A percentile compares a stretch with the other conserved stretches of the same genome.
phyloP scores from a whole-genome alignment of 2,329 filamentous ascomycete species.

The Ophiosphaerella narmari region DNA sequence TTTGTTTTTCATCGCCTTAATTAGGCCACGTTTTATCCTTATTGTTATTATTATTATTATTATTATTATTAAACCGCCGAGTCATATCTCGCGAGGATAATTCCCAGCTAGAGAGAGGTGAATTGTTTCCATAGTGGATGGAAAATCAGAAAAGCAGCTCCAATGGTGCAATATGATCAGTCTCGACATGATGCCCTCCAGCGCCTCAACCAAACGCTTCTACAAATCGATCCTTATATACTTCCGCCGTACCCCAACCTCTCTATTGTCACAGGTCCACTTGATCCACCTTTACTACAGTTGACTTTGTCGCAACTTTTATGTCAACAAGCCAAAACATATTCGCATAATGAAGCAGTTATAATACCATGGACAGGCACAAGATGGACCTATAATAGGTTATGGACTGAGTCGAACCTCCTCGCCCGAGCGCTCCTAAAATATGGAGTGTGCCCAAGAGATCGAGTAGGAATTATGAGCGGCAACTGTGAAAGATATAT shows the following conservation, averaged over 20 bases:
- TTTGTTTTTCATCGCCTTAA: slow-evolving; percentile 13
- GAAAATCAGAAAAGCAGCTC: neutral
- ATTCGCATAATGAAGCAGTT: slow-evolving; percentile 69
- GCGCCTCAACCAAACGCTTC: slow-evolving; percentile 44
- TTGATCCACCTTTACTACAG: slow-evolving; percentile 70
- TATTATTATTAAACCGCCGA: slow-evolving; percentile 3
- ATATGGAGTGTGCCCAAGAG: slow-evolving; percentile 69
- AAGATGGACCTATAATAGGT: slow-evolving; percentile 66
- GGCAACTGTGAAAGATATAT: slow-evolving; percentile 63
- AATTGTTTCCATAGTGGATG: neutral
- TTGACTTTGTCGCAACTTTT: slow-evolving; percentile 74
- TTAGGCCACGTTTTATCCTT: slow-evolving; percentile 10
- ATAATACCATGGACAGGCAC: slow-evolving; percentile 77
- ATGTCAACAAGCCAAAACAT: slow-evolving; percentile 69
- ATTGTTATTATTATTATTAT: slow-evolving; percentile 12
- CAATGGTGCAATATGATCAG: slow-evolving; percentile 37
- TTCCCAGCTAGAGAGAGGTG: neutral
- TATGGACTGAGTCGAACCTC: slow-evolving; percentile 46
- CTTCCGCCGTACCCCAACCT: slow-evolving; percentile 48
- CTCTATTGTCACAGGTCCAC: slow-evolving; percentile 69
- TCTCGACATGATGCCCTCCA: slow-evolving; percentile 35
- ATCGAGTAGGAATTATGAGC: slow-evolving; percentile 76
- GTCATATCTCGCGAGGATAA: too few species aligned
- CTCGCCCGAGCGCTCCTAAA: slow-evolving; percentile 59
- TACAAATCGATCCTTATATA: slow-evolving; percentile 45